These are phyloP conservation scores for Chytriomyces sp. DNA, from an alignment of 192 early-diverging fungal species.

Conservation along the genomic window DNA sequence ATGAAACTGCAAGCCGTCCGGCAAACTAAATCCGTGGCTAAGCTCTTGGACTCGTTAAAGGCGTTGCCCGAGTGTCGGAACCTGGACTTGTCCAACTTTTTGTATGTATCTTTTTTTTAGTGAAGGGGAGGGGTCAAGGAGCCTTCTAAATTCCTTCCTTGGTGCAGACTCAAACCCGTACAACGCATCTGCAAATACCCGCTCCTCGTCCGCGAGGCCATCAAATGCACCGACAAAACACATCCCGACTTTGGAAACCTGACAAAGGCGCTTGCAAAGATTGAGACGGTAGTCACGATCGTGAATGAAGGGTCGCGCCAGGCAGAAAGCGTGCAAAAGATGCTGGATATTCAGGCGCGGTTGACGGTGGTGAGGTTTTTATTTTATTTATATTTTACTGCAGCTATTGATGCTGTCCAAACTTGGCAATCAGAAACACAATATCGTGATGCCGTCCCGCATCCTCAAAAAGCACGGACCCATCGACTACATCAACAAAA, in stretches of 20 bases:
- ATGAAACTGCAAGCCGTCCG: conserved; percentile 60
- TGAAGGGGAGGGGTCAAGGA: conserved; percentile 10
- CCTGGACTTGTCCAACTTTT: conserved; percentile 29
- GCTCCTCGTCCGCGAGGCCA: conserved; percentile 57
- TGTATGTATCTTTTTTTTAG: conserved; percentile 30
- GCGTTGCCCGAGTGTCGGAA: conserved; percentile 28
- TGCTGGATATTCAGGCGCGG: conserved; percentile 56
- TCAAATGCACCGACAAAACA: conserved; percentile 52
- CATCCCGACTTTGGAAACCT: conserved; percentile 56
- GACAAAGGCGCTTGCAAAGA: conserved; percentile 50
- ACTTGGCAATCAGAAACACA: conserved; percentile 49
- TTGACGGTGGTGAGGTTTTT: conserved; percentile 45
- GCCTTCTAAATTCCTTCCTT: background rate
- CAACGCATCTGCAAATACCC: conserved; percentile 68
- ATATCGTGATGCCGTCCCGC: conserved; percentile 56
- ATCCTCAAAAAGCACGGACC: conserved; percentile 45
- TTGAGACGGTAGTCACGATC: conserved; percentile 62
- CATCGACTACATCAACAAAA: conserved; percentile 42
- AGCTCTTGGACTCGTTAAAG: conserved; percentile 49
- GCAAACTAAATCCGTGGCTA: conserved; percentile 45
- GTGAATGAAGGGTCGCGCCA: conserved; percentile 62
- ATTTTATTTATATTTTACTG: background rate
- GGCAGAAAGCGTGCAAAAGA: conserved; percentile 59
- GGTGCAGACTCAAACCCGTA: conserved; percentile 55
- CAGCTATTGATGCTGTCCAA: background rate